phyloP scores from a whole-genome alignment of 441 rosid genomes.

The Daphne laureola region DNA sequence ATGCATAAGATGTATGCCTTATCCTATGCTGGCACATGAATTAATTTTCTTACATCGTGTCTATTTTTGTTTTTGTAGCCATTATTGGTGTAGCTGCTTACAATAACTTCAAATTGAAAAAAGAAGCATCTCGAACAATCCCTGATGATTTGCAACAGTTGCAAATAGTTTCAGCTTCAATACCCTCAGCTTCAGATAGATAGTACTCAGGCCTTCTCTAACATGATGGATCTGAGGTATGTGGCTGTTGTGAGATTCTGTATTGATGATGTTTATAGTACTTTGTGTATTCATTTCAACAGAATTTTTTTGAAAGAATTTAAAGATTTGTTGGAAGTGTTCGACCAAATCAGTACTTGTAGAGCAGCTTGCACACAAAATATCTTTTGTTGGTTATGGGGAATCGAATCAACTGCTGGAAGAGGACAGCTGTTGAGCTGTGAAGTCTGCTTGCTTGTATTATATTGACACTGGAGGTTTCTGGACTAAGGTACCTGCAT shows the following conservation, averaged over 20 bases:
- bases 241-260: not conserved
- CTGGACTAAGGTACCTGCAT: too few relatives aligned
- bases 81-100: conserved; percentile 78
- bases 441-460: too few relatives aligned
- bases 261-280: not conserved
- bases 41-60: not conserved
- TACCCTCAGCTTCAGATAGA: conserved; percentile 22
- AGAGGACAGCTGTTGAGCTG: too few relatives aligned
- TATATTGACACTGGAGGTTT: too few relatives aligned
- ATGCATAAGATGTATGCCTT: not conserved
- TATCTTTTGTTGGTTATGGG: conserved; percentile 9
- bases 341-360: not conserved
- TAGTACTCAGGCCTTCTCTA: conserved; percentile 8
- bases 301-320: not conserved
- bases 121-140: conserved; percentile 41
- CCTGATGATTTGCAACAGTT: conserved; percentile 18
- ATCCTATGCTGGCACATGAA: too few relatives aligned
- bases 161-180: conserved; percentile 23
- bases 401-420: conserved; percentile 7
- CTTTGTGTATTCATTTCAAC: conserved; percentile 2
- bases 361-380: conserved; percentile 10
- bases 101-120: conserved; percentile 64
- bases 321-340: too few relatives aligned
- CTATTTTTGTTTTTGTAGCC: conserved; percentile 26
- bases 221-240: conserved; percentile 19